Percentiles rank a stretch among this genome's conserved stretches.
Evolutionary conservation across 371 early-diverging fungal genomes (phyloP).

Genomic region (Smittium mucronatum): DNA sequence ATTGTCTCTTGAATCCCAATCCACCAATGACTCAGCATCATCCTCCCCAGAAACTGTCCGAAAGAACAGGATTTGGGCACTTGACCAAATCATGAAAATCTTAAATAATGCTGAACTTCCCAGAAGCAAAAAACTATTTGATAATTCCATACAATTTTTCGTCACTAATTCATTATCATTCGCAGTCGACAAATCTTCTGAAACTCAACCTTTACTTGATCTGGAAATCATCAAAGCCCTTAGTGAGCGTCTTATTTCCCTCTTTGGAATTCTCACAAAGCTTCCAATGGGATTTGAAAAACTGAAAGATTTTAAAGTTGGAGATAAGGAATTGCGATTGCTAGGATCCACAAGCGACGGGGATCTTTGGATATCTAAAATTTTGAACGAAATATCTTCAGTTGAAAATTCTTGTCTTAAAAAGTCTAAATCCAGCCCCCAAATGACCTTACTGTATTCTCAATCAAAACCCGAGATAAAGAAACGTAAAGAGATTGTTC

Average conservation of each 20-base stretch:
- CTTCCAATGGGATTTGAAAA: slow-evolving; percentile 6
- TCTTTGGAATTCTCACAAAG: background rate
- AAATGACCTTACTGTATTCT: background rate
- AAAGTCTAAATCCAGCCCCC: background rate
- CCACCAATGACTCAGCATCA: slow-evolving; percentile 9
- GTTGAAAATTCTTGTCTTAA: background rate
- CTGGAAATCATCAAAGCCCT: background rate
- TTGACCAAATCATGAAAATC: slow-evolving; percentile 65
- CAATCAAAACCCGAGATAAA: background rate
- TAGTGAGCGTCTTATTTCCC: background rate
- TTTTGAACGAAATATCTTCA: background rate
- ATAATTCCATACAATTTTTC: slow-evolving; percentile 47
- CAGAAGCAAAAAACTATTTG: slow-evolving; percentile 55
- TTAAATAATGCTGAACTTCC: slow-evolving; percentile 56
- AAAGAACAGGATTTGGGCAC: slow-evolving; percentile 55
- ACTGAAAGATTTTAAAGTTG: background rate
- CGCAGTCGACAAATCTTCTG: background rate
- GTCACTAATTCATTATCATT: slow-evolving; percentile 56
- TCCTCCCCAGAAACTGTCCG: slow-evolving; percentile 31
- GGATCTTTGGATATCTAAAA: background rate
- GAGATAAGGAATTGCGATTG: background rate
- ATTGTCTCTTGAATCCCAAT: background rate
- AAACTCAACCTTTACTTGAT: background rate
- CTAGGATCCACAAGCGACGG: background rate
- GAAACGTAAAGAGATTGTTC: background rate